A percentile compares a stretch with the other conserved stretches of the same genome.
These are phyloP conservation scores for Cyclaneusma minus DNA, from an alignment of 2,329 filamentous ascomycete genomes.

Conservation along the genomic window DNA sequence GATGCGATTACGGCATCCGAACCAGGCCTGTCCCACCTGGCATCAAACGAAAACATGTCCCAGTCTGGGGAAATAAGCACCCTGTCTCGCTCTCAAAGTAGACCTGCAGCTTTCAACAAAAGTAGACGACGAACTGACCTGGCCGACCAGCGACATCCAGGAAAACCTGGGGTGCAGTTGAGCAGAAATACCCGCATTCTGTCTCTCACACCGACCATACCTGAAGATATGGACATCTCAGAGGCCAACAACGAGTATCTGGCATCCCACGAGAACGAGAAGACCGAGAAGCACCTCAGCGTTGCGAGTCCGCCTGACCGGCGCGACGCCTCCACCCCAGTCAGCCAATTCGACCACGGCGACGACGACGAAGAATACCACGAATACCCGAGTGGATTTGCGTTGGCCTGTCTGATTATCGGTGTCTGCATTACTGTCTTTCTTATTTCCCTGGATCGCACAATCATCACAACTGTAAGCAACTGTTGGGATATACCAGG, in stretches of 20 bases:
- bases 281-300: too few relatives aligned
- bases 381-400: constrained; percentile 12
- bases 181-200: constrained; percentile 6
- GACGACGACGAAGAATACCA: constrained; percentile 5
- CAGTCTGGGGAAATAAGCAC: too few relatives aligned
- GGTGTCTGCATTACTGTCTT: constrained; percentile 17
- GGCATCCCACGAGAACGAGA: too few relatives aligned
- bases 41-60: too few relatives aligned
- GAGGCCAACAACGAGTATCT: too few relatives aligned
- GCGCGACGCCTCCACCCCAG: too few relatives aligned
- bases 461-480: constrained; percentile 12
- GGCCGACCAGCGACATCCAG: constrained; percentile 8
- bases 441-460: constrained; percentile 14
- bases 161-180: constrained; percentile 4
- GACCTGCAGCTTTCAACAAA: too few relatives aligned
- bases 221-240: too few relatives aligned
- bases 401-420: constrained; percentile 11
- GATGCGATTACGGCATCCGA: constrained; percentile 7
- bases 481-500: neutral
- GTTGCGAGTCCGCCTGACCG: too few relatives aligned
- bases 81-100: too few relatives aligned
- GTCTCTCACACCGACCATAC: too few relatives aligned
- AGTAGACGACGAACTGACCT: constrained; percentile 4
- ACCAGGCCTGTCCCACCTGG: constrained; percentile 8
- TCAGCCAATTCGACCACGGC: too few relatives aligned